Base-by-base conservation (phyloP, 139 green algal genomes). In the Penium margaritaceum region DNA sequence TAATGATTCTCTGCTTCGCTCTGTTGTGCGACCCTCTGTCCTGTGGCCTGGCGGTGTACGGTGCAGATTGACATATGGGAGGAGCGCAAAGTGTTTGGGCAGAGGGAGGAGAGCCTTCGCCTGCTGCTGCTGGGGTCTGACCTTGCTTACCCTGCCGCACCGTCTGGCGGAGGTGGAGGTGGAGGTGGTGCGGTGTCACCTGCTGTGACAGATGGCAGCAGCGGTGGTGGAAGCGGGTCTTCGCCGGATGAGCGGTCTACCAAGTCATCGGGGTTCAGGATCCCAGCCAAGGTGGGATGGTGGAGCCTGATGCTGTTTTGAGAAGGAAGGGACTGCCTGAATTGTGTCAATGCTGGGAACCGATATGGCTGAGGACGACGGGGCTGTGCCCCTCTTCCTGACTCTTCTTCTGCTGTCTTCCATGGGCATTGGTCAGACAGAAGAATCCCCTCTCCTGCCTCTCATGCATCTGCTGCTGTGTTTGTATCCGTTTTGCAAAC, bases 51-150 rank as follows among this genome's bases (percentile, higher is more conserved):
- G n/a, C n/a, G n/a, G n/a, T n/a, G n/a, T n/a, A n/a, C n/a, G n/a
- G n/a, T n/a, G n/a, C n/a, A 78, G 71, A 12, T 78, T n/a, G 33
- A 67, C n/a, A 78, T 78, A 44, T 78, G 71, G 71, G 71, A 78
- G 38, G 71, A 78, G 34, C 64, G 71, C 21, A 78, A 78, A 43
- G 71, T 78, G 38, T 78, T 78, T 76, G 63, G 71, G n/a, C 24
- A 62, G 17, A 32, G 33, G 27, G 71, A 74, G n/a, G 53, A 72
- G 41, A 67, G 14, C 34, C 43, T 78, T 7, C 24, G 61, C 15
- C 32, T 77, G 17, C 24, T 43, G 34, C 61, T 78, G 33, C 71
- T 78, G 35, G 71, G 39, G 24, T 15, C 32, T 27, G 21, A 39
- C 53, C 43, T 41, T 3, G 15, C 66, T 41, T 24, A 24, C 5